Evolutionary conservation across 768 basidiomycete species (phyloP).

Genomic region (Chlorophyllum brunneum): DNA sequence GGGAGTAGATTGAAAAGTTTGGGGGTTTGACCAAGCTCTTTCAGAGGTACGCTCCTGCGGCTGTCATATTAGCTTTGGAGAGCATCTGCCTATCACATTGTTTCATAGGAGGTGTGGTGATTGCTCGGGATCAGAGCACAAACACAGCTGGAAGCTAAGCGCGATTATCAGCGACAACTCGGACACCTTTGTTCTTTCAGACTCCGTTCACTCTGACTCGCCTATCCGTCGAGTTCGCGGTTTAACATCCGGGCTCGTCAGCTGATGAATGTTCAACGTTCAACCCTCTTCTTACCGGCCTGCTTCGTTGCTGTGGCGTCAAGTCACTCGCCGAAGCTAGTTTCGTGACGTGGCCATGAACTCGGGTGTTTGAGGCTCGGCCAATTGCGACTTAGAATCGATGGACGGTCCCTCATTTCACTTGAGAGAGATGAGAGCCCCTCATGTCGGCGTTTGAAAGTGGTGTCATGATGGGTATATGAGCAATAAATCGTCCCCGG

Average conservation of each 20-base stretch:
- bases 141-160: not conserved
- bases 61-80: conserved; percentile 5
- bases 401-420: not conserved
- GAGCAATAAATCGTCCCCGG: not conserved
- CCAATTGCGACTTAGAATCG: not conserved
- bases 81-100: conserved; percentile 4
- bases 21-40: conserved; percentile 1
- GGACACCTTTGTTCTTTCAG: not conserved
- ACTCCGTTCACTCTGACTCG: not conserved
- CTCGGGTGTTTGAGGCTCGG: conserved; percentile 5
- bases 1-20: conserved; percentile 7
- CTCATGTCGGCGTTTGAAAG: not conserved
- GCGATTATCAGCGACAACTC: not conserved
- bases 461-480: not conserved
- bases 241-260: not conserved
- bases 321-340: not conserved
- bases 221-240: not conserved
- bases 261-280: not conserved
- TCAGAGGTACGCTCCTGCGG: conserved; percentile 9
- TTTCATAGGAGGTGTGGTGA: not conserved
- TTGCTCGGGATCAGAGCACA: not conserved
- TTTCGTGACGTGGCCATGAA: conserved; percentile 10
- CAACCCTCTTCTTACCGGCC: conserved; percentile 3
- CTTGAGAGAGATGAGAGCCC: not conserved
- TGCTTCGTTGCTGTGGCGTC: conserved; percentile 10